Conservation (phyloP, 2,329 filamentous ascomycete species). For the Teratosphaeria zuluensis region DNA sequence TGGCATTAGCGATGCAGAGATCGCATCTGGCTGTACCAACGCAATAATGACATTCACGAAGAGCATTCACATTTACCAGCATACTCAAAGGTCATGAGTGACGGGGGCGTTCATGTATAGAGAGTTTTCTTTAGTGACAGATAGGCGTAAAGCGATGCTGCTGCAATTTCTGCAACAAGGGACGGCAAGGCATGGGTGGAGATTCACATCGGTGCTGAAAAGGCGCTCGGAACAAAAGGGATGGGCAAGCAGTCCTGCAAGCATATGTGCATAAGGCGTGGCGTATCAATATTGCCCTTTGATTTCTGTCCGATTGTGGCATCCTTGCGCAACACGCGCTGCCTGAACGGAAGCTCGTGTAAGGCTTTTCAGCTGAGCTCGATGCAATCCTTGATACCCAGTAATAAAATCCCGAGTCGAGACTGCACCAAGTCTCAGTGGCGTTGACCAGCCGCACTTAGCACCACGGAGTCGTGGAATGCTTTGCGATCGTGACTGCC, state of each 20-base stretch:
- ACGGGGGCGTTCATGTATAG: background rate
- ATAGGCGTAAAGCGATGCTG: background rate
- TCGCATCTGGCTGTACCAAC: conserved; percentile 28
- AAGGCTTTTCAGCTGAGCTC: background rate
- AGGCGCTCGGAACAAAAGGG: background rate
- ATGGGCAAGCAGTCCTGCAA: background rate
- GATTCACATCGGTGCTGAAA: too few species aligned
- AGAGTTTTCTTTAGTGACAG: background rate
- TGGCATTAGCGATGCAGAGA: conserved; percentile 34
- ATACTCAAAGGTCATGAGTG: too few species aligned
- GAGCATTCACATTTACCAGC: background rate
- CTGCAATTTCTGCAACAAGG: background rate
- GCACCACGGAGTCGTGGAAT: background rate
- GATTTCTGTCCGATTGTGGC: background rate
- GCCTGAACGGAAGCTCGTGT: background rate
- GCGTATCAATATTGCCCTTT: background rate
- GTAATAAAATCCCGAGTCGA: background rate
- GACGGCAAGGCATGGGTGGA: background rate
- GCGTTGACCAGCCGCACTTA: background rate
- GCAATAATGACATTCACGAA: conserved; percentile 1
- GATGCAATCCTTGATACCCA: too few species aligned
- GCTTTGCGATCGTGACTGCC: background rate
- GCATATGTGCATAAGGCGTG: background rate
- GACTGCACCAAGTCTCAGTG: too few species aligned
- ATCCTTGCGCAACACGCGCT: background rate